Evolutionary conservation across 345 rosid species (phyloP).

Genomic region (Salix dunnii): DNA sequence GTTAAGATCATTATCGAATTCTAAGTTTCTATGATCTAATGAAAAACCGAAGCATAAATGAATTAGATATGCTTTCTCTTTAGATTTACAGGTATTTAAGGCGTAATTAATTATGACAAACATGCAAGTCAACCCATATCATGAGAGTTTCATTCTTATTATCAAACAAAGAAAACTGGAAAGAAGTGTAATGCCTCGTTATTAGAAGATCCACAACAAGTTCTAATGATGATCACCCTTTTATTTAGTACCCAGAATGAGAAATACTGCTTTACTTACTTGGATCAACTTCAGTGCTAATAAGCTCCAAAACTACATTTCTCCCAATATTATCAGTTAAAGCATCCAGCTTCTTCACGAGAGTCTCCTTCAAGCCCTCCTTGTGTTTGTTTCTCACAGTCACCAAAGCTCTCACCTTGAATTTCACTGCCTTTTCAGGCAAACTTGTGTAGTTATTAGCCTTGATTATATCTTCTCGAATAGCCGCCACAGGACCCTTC

Average conservation of each 20-base stretch:
- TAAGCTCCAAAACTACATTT: conserved; percentile 78
- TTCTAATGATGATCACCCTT: neutral
- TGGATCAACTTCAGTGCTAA: conserved; percentile 77
- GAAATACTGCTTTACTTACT: conserved; percentile 42
- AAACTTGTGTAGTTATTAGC: conserved; percentile 14
- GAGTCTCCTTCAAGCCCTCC: conserved; percentile 68
- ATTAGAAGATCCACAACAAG: neutral
- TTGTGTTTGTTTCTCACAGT: conserved; percentile 80
- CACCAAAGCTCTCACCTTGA: conserved; percentile 73
- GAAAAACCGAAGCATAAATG: neutral
- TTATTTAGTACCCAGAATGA: neutral
- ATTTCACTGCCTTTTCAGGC: conserved; percentile 38
- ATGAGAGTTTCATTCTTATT: neutral
- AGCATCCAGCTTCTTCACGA: conserved; percentile 72
- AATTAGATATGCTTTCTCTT: neutral
- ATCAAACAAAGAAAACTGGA: neutral
- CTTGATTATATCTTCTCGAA: conserved; percentile 70
- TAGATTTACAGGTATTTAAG: neutral
- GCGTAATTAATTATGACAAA: neutral
- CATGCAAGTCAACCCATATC: neutral
- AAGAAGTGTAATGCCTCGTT: neutral
- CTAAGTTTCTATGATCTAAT: neutral
- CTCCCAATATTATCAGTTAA: conserved; percentile 71
- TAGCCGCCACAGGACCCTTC: conserved; percentile 34
- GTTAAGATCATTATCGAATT: neutral